A percentile compares a stretch with the other conserved stretches of the same genome.
These are phyloP conservation scores for Botrytis squamosa DNA, from an alignment of 2,329 filamentous ascomycete genomes.

Conservation along the genomic window DNA sequence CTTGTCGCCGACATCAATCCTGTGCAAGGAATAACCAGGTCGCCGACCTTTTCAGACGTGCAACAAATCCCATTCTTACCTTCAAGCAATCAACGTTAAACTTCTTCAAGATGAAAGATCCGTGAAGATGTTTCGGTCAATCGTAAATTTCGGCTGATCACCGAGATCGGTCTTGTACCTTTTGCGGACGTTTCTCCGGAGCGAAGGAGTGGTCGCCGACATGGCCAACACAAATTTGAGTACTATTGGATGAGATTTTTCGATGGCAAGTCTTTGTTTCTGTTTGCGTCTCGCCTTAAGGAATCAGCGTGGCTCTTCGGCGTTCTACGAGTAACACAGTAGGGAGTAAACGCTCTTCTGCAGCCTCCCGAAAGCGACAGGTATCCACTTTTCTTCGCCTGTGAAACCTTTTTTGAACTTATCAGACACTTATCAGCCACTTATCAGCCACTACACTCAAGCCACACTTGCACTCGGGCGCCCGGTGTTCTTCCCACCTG, in stretches of 20 bases:
- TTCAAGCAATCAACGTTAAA: neutral
- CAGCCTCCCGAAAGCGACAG: neutral
- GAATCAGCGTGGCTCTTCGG: neutral
- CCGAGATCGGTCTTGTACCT: neutral
- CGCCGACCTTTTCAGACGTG: slow-evolving; percentile 15
- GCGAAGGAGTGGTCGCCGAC: slow-evolving; percentile 15
- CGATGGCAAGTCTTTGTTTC: neutral
- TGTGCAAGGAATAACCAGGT: slow-evolving; percentile 9
- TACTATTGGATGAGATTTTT: neutral
- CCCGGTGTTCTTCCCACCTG: too few species aligned
- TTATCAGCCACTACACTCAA: neutral
- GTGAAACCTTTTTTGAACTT: neutral
- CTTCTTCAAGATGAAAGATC: slow-evolving; percentile 11
- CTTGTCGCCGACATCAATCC: slow-evolving; percentile 4
- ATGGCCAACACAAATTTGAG: neutral
- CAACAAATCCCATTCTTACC: slow-evolving; percentile 14
- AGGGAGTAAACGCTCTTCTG: neutral
- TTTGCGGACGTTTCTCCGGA: neutral
- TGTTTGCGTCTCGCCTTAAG: neutral
- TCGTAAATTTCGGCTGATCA: neutral
- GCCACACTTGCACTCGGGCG: neutral
- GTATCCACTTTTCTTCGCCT: neutral
- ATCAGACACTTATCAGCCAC: neutral
- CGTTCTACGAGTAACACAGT: neutral
- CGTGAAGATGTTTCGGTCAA: neutral